A percentile compares a stretch with the other conserved stretches of the same genome.
Conservation (phyloP, 2,329 filamentous ascomycete species). For the Thyridium curvatum region DNA sequence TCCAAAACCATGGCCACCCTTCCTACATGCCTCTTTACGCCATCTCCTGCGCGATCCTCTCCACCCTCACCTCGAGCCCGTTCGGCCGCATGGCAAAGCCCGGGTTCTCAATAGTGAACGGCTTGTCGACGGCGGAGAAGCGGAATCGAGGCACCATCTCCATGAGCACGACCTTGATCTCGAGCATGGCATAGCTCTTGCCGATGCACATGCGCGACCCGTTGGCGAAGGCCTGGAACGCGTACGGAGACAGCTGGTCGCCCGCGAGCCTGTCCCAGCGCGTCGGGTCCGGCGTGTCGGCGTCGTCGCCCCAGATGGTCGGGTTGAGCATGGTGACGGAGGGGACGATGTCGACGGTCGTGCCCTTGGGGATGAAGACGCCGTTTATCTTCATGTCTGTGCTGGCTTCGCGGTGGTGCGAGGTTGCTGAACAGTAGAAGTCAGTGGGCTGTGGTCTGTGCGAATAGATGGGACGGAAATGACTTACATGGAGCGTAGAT, state of each 20-base stretch:
- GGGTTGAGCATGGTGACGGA: conserved; percentile 12
- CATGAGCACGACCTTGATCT: conserved; percentile 28
- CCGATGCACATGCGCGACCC: conserved; percentile 32
- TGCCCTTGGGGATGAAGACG: conserved; percentile 15
- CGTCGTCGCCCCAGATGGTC: conserved; percentile 17
- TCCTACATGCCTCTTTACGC: too few species aligned
- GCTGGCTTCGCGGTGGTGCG: conserved; percentile 4
- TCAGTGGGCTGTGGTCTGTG: not conserved
- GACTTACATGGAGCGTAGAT: conserved; percentile 21
- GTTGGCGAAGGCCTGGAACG: conserved; percentile 28
- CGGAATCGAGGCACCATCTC: conserved; percentile 23
- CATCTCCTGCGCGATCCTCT: too few species aligned
- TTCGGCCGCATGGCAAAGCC: too few species aligned
- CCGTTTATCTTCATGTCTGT: conserved; percentile 14
- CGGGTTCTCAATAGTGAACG: too few species aligned
- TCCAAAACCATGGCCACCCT: too few species aligned
- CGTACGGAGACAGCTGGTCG: conserved; percentile 17
- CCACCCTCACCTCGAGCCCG: too few species aligned
- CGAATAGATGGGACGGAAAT: not conserved
- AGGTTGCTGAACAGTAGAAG: not conserved
- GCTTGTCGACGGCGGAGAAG: conserved; percentile 13
- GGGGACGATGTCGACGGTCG: conserved; percentile 13
- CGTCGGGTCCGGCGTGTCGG: conserved; percentile 12
- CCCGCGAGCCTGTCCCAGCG: conserved; percentile 16
- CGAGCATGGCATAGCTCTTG: conserved; percentile 24